A percentile compares a stretch with the other conserved stretches of the same genome.
Evolutionary conservation across 1,139 yeast genomes (phyloP).

Genomic region (Zhuliangozyma blackwelliae): DNA sequence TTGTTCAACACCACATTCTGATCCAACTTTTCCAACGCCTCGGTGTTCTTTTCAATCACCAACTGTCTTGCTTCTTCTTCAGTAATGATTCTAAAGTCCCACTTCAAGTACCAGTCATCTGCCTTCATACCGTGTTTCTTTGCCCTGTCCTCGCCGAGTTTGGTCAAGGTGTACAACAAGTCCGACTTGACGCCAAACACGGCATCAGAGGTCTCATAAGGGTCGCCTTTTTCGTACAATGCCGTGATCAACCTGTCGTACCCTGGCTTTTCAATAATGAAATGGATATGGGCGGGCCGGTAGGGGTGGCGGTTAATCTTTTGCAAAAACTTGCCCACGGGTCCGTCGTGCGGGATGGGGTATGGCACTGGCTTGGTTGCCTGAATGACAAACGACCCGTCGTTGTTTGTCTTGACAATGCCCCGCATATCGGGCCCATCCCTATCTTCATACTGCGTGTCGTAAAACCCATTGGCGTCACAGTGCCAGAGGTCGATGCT

Average conservation of each 20-base stretch:
- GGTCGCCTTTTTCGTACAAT: conserved; percentile 25
- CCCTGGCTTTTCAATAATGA: conserved; percentile 22
- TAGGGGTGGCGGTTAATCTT: conserved; percentile 31
- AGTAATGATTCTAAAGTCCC: conserved; percentile 21
- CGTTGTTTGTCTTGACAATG: conserved; percentile 19
- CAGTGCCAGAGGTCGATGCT: conserved; percentile 35
- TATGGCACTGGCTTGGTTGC: conserved; percentile 32
- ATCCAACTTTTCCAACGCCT: conserved; percentile 13
- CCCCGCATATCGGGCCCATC: conserved; percentile 29
- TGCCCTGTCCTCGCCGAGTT: conserved; percentile 17
- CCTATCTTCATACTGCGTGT: conserved; percentile 24
- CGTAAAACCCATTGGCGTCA: conserved; percentile 35
- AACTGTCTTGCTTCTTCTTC: conserved; percentile 15
- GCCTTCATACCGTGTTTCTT: conserved; percentile 15
- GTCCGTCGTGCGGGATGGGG: conserved; percentile 39
- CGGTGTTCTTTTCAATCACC: conserved; percentile 11
- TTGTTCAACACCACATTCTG: conserved; percentile 11
- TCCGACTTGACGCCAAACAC: conserved; percentile 24
- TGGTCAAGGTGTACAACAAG: conserved; percentile 16
- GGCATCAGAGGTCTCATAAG: conserved; percentile 27
- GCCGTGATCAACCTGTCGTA: conserved; percentile 28
- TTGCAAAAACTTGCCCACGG: conserved; percentile 29
- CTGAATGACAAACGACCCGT: conserved; percentile 24
- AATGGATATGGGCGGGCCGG: conserved; percentile 36
- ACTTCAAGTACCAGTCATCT: conserved; percentile 21